Evolutionary conservation across 176 grass and related monocot genomes (phyloP).

Genomic region (Rhynchospora breviuscula): DNA sequence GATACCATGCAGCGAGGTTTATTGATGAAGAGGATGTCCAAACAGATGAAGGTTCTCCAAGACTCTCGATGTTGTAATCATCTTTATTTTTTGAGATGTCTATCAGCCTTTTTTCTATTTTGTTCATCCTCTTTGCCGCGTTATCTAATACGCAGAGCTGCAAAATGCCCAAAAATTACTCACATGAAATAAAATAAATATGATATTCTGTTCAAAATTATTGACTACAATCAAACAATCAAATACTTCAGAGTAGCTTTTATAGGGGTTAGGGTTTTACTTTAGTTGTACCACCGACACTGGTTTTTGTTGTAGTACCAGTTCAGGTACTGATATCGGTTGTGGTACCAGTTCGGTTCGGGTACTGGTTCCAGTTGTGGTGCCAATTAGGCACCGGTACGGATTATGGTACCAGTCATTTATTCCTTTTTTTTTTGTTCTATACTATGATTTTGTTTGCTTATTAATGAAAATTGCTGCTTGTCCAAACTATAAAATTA

Average conservation of each 20-base stretch:
- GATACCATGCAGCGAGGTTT: constrained; percentile 27
- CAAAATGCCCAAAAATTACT: neutral
- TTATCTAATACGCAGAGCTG: constrained; percentile 26
- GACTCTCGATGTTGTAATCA: constrained; percentile 10
- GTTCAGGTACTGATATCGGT: neutral
- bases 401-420: too few species aligned
- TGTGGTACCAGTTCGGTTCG: neutral
- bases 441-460: too few species aligned
- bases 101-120: constrained; percentile 30
- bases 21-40: neutral
- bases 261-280: too few species aligned
- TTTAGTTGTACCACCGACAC: neutral
- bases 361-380: too few species aligned
- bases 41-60: neutral
- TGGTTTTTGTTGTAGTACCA: neutral
- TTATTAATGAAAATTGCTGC: too few species aligned
- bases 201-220: neutral
- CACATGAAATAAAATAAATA: neutral
- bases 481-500: neutral
- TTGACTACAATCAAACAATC: neutral
- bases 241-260: too few species aligned
- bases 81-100: constrained; percentile 40
- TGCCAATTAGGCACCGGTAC: too few species aligned
- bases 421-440: too few species aligned
- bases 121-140: constrained; percentile 20